Evolutionary conservation across 257 asterid genomes (phyloP), one percentile per base, ranked within the genome.

Genomic region (Solanum clarkiae): DNA sequence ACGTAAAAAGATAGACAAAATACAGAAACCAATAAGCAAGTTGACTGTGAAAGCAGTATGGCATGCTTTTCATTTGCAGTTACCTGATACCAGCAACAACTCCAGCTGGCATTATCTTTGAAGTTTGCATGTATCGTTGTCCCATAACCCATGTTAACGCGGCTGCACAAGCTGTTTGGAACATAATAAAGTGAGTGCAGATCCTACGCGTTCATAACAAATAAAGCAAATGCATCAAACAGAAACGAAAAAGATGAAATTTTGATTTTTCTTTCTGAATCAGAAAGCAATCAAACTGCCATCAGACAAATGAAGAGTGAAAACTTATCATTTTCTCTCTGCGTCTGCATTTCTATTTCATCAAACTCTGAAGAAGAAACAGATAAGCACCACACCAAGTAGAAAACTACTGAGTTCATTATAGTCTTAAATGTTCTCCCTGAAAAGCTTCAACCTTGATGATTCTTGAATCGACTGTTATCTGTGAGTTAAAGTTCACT

Each of bases 51-150:
- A 82, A 45, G 45, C 20, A 63, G 59, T 29, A 68, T 18, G 32
- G 4, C 0, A 66, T 59, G 53, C 57, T 51, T 72, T 51, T 69
- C 68, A 18, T 40, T 75, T 4, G 86, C 32, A 79, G 69, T 87
- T 92, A 95, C 99, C 99, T 97, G 90, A 97, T 87, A 65, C 94
- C 99, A 57, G 98, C 98, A 90, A 97, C 94, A 16, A 95, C 45
- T 69, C 98, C 99, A 84, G 99, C 98, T 1, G 99, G 99, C 99
- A 97, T 97, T 85, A 97, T 90, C 86, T 95, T 96, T 56, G 96
- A 90, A 56, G 98, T 93, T 87, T 87, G 89, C 91, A 91, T 57
- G 92, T 95, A 97, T 24, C 98, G 93, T 66, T 92, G 93, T 49
- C 94, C 94, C 99, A 97, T 97, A 84, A 93, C 89, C 92, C 89